These are phyloP conservation scores for Xylariaceae sp. DNA, from an alignment of 2,329 filamentous ascomycete species.

Conservation along the genomic window DNA sequence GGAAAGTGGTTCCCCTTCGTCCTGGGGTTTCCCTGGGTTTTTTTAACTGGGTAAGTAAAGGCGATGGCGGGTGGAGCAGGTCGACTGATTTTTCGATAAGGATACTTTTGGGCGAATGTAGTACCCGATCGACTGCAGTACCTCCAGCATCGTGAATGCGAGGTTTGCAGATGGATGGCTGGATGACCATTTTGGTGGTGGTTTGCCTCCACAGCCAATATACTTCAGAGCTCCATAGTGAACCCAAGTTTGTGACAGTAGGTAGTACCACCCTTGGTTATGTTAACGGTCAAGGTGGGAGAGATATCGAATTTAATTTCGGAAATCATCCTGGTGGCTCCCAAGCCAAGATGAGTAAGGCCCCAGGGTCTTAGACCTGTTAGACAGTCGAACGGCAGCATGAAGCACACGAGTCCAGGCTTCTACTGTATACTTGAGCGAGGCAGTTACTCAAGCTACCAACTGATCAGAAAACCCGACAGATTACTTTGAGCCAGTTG, in stretches of 20 bases:
- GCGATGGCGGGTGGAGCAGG: constrained; percentile 6
- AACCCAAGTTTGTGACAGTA: constrained; percentile 31
- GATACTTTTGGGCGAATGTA: constrained; percentile 5
- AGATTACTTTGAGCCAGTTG: constrained; percentile 4
- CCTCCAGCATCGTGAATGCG: constrained; percentile 32
- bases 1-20: not conserved
- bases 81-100: too few species aligned
- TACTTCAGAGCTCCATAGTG: constrained; percentile 30
- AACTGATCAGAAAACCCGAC: constrained; percentile 5
- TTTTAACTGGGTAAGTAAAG: constrained; percentile 19
- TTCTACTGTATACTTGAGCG: not conserved
- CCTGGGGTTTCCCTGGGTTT: not conserved
- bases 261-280: constrained; percentile 23
- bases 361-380: too few species aligned
- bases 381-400: constrained; percentile 7
- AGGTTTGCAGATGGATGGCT: constrained; percentile 21
- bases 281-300: constrained; percentile 24
- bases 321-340: constrained; percentile 23
- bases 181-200: constrained; percentile 21
- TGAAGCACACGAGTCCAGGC: not conserved
- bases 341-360: constrained; percentile 14
- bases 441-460: not conserved
- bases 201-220: constrained; percentile 30
- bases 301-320: constrained; percentile 26
- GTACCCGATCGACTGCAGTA: constrained; percentile 27